Evolutionary conservation across 306 rosid species (phyloP), one percentile per base, ranked within the genome.

Genomic region (Vigna hirtella): DNA sequence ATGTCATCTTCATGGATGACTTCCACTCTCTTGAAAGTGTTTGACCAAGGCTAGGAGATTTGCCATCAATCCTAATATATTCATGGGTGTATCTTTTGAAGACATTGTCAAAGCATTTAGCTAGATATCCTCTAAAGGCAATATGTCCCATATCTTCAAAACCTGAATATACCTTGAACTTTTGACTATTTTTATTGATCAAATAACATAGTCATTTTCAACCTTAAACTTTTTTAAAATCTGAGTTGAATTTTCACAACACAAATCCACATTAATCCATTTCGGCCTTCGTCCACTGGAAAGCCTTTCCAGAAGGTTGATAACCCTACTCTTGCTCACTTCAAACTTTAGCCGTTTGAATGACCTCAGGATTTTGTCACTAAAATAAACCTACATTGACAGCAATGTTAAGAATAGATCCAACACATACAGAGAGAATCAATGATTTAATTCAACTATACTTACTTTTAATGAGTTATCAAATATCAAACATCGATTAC

Each of bases 261-360:
- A 20, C 30, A 81, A 49, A 13, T 83, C 84, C 7, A 68, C 43
- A 0, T 24, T 74, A 2, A 7, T 43, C 58, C 59, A 59, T 66
- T 80, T 87, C 0, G 92, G 96, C 42, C 92, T 87, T 93, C 93
- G 86, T 0, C 97, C 96, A 17, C n/a, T 34, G 0, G 90, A 79
- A 66, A 93, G 88, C 22, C 71, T 89, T 18, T 76, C 72, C 1
- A 90, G 77, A 73, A 79, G 89, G 49, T 20, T 74, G 16, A 89
- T 3, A n/a, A 88, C 87, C 1, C 61, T 83, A 24, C 78, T 81
- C 76, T 84, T 89, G 11, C 9, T 36, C 4, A 51, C 71, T 1
- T 42, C 28, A 4, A 72, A 72, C 0, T 36, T 62, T 40, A 88
- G 2, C 53, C 65, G 86, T 68, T 76, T 70, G 77, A 93, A 93